A percentile compares a stretch with the other conserved stretches of the same genome.
Evolutionary conservation across 2,329 filamentous ascomycete species (phyloP).

Genomic region (Trichophyton schoenleinii): DNA sequence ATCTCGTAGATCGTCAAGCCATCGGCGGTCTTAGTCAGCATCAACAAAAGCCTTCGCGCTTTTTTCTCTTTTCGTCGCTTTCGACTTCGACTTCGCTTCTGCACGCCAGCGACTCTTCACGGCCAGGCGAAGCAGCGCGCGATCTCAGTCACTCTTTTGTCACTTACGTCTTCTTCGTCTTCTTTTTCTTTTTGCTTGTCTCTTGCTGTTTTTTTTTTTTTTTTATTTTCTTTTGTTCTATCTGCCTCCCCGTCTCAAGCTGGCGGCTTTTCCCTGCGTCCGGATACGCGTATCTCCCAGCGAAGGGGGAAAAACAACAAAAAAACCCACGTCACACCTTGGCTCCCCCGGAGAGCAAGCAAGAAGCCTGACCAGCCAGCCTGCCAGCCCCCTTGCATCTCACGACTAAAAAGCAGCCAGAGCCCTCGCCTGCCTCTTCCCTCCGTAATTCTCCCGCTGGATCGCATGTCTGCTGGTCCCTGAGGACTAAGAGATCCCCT

Average conservation of each 20-base stretch:
- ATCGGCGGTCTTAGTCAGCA: not conserved
- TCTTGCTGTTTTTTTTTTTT: conserved; percentile 6
- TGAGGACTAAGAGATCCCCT: not conserved
- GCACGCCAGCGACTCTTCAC: not conserved
- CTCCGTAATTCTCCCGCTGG: not conserved
- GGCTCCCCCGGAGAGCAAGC: conserved; percentile 1
- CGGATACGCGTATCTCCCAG: not conserved
- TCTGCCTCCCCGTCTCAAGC: conserved; percentile 1
- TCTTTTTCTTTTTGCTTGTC: not conserved
- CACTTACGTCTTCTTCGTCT: not conserved
- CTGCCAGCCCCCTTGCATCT: not conserved
- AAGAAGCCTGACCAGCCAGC: not conserved
- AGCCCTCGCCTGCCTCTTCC: not conserved
- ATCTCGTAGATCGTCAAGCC: not conserved
- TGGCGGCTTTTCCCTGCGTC: not conserved
- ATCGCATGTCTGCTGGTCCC: not conserved
- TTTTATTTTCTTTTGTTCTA: conserved; percentile 9
- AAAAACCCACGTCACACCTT: not conserved
- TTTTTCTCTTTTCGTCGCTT: conserved; percentile 10
- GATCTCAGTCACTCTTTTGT: conserved; percentile 16
- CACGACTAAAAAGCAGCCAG: not conserved
- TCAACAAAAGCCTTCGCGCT: not conserved
- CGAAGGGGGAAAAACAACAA: not conserved
- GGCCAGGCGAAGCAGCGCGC: conserved; percentile 9
- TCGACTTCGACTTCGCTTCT: conserved; percentile 3